These are phyloP conservation scores for Fusarium sp. DNA, from an alignment of 2,329 filamentous ascomycete genomes.

Conservation along the genomic window DNA sequence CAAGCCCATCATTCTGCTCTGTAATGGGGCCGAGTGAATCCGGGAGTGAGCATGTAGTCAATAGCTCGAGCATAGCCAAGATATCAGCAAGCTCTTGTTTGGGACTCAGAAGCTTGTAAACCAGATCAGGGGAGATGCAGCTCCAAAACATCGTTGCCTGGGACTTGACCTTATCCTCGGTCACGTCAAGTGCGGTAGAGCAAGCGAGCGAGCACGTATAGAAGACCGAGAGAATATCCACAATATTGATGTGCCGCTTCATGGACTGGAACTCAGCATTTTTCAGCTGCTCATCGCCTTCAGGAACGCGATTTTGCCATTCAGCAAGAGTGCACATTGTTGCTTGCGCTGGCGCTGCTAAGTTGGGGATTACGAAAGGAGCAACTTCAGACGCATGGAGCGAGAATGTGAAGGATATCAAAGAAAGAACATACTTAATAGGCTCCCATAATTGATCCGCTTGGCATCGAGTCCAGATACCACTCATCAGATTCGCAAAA, in stretches of 20 bases:
- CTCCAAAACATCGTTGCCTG: conserved; percentile 70
- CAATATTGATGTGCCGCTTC: conserved; percentile 69
- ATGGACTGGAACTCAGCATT: conserved; percentile 54
- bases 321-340: conserved; percentile 71
- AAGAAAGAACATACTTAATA: conserved; percentile 71
- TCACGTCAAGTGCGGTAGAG: conserved; percentile 52
- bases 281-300: conserved; percentile 59
- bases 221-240: conserved; percentile 73
- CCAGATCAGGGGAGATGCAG: conserved; percentile 72
- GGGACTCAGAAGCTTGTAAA: conserved; percentile 73
- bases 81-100: conserved; percentile 74
- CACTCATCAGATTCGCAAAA: conserved; percentile 72
- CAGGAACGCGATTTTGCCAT: conserved; percentile 62
- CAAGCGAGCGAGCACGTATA: conserved; percentile 72
- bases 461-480: conserved; percentile 75
- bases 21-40: conserved; percentile 74
- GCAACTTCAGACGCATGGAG: conserved; percentile 69
- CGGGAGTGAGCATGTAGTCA: conserved; percentile 73
- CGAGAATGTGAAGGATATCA: conserved; percentile 72
- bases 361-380: conserved; percentile 66
- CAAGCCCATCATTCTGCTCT: conserved; percentile 55
- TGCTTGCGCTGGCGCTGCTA: conserved; percentile 66
- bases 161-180: conserved; percentile 47
- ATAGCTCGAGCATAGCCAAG: conserved; percentile 70
- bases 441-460: conserved; percentile 72